These are phyloP conservation scores for Tricharina praecox DNA, from an alignment of 495 filamentous ascomycete species.

Conservation along the genomic window DNA sequence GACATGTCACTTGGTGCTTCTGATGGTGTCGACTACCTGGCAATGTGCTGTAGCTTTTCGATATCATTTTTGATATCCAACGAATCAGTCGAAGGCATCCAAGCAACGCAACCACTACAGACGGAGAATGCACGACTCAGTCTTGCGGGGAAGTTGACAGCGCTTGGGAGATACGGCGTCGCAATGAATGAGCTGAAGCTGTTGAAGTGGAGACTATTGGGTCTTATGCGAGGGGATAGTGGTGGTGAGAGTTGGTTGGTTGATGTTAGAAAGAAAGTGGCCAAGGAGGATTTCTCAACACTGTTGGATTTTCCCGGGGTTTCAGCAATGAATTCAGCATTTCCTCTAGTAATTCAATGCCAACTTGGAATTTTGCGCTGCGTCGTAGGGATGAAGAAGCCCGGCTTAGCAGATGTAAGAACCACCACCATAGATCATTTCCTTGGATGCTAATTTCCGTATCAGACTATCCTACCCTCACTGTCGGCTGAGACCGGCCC, in stretches of 20 bases:
- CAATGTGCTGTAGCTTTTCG: slow-evolving; percentile 60
- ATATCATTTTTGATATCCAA: slow-evolving; percentile 46
- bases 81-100: slow-evolving; percentile 31
- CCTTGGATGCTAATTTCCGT: slow-evolving; percentile 8
- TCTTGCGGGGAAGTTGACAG: slow-evolving; percentile 53
- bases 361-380: slow-evolving; percentile 23
- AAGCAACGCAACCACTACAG: slow-evolving; percentile 47
- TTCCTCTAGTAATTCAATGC: slow-evolving; percentile 21
- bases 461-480: slow-evolving; percentile 17
- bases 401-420: slow-evolving; percentile 19
- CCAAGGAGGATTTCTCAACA: slow-evolving; percentile 29
- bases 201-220: slow-evolving; percentile 46
- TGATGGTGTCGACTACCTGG: slow-evolving; percentile 29
- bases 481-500: slow-evolving; percentile 15
- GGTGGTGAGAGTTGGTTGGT: slow-evolving; percentile 3
- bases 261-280: too few species aligned
- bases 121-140: slow-evolving; percentile 70
- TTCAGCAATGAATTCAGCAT: slow-evolving; percentile 6
- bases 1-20: slow-evolving; percentile 15
- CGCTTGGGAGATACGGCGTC: slow-evolving; percentile 52
- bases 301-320: slow-evolving; percentile 22
- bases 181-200: slow-evolving; percentile 61
- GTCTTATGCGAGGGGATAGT: slow-evolving; percentile 13
- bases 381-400: slow-evolving; percentile 21
- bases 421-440: too few species aligned